A percentile compares a stretch with the other conserved stretches of the same genome.
Conservation (phyloP, 371 early-diverging fungal genomes). For the Synchytrium microbalum region DNA sequence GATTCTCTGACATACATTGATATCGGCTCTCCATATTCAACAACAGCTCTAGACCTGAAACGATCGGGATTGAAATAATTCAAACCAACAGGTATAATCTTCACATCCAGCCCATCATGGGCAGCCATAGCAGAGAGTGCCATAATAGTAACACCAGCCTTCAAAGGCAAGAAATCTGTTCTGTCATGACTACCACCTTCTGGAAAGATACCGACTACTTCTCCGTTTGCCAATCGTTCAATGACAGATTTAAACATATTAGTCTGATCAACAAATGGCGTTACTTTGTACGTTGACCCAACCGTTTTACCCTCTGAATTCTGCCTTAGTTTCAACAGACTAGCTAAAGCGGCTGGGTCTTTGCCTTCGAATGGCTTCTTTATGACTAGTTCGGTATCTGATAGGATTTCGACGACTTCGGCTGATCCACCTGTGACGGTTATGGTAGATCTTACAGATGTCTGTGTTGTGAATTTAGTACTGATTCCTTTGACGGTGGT, state of each 20-base stretch:
- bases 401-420: constrained; percentile 65
- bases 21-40: constrained; percentile 92
- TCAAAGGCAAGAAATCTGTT: constrained; percentile 87
- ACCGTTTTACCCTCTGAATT: constrained; percentile 5
- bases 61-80: constrained; percentile 94
- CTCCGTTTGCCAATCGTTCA: constrained; percentile 60
- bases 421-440: constrained; percentile 50
- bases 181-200: constrained; percentile 97
- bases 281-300: constrained; percentile 48
- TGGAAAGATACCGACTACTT: constrained; percentile 93
- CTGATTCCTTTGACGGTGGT: constrained; percentile 53
- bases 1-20: too few species aligned
- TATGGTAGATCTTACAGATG: constrained; percentile 58
- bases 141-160: constrained; percentile 68
- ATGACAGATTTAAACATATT: constrained; percentile 77
- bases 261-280: constrained; percentile 84
- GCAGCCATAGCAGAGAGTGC: constrained; percentile 90
- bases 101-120: constrained; percentile 60
- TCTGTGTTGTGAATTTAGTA: constrained; percentile 62
- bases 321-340: constrained; percentile 10
- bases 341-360: constrained; percentile 52
- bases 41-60: constrained; percentile 92
- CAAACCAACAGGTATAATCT: constrained; percentile 82
- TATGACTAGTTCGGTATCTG: constrained; percentile 67
- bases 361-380: constrained; percentile 31